Evolutionary conservation across 192 early-diverging fungal species (phyloP).

Genomic region (Borealophlyctis nickersoniae): DNA sequence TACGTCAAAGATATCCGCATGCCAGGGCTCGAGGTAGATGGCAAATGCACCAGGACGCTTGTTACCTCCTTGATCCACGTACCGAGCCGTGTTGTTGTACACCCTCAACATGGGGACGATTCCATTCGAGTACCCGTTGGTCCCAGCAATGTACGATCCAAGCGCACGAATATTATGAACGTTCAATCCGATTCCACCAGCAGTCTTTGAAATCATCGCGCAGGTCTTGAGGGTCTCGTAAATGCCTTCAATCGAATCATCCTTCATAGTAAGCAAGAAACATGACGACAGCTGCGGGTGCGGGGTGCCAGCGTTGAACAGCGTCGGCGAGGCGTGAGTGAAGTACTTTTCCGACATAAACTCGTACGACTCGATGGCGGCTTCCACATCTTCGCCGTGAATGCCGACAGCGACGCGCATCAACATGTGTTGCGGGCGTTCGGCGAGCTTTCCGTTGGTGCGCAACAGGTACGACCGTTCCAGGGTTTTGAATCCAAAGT

Average conservation of each 20-base stretch:
- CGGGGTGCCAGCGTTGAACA: constrained; percentile 98
- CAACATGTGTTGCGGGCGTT: constrained; percentile 96
- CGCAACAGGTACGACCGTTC: constrained; percentile 93
- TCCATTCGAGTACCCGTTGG: constrained; percentile 95
- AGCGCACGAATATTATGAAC: constrained; percentile 94
- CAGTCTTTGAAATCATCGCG: constrained; percentile 97
- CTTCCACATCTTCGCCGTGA: constrained; percentile 85
- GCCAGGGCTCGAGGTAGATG: constrained; percentile 98
- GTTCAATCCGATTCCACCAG: constrained; percentile 95
- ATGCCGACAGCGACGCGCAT: constrained; percentile 99
- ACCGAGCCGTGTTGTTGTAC: constrained; percentile 97
- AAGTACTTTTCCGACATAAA: constrained; percentile 92
- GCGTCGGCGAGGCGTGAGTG: constrained; percentile 94
- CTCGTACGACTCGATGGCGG: constrained; percentile 90
- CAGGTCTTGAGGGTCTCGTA: constrained; percentile 97
- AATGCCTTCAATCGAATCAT: constrained; percentile 97
- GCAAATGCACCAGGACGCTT: constrained; percentile 98
- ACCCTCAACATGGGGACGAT: constrained; percentile 97
- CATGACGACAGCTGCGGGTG: constrained; percentile 92
- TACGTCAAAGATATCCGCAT: constrained; percentile 87
- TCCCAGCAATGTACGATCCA: constrained; percentile 96
- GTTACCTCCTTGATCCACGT: constrained; percentile 99
- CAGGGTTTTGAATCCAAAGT: constrained; percentile 99
- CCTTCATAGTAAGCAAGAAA: constrained; percentile 93
- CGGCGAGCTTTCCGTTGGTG: constrained; percentile 82